A percentile compares a stretch with the other conserved stretches of the same genome.
phyloP scores from a whole-genome alignment of 2,329 filamentous ascomycete species.

The Colletotrichum tabaci region DNA sequence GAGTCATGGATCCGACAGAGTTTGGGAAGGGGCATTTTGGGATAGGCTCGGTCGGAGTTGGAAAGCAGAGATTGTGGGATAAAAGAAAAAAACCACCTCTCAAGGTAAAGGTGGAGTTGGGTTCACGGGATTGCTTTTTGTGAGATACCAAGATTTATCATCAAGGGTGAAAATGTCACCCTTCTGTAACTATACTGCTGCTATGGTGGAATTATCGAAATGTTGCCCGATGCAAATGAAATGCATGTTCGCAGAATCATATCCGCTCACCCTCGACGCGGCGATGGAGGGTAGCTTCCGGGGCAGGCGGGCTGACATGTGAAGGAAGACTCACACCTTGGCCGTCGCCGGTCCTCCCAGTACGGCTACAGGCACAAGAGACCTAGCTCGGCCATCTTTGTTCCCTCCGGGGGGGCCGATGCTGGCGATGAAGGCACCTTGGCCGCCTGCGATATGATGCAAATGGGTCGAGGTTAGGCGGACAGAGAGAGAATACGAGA shows the following conservation, averaged over 20 bases:
- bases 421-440: neutral
- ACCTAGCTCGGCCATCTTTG: constrained; percentile 12
- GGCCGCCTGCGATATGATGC: neutral
- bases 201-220: neutral
- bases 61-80: neutral
- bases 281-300: neutral
- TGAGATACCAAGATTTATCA: constrained; percentile 30
- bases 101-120: constrained; percentile 18
- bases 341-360: neutral
- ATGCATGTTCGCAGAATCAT: too few species aligned
- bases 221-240: too few species aligned
- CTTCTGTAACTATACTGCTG: constrained; percentile 10
- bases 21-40: neutral
- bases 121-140: constrained; percentile 24
- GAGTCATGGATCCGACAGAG: constrained; percentile 2
- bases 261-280: neutral
- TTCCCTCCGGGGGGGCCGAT: neutral
- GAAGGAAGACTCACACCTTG: neutral
- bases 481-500: neutral
- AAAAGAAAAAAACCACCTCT: neutral
- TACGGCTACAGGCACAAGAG: neutral
- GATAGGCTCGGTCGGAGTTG: constrained; percentile 4
- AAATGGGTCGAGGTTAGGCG: neutral
- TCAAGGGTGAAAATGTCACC: neutral
- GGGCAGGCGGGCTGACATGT: neutral